Evolutionary conservation across 805 yeast species (phyloP).

Genomic region (Candida xiaguanensis): DNA sequence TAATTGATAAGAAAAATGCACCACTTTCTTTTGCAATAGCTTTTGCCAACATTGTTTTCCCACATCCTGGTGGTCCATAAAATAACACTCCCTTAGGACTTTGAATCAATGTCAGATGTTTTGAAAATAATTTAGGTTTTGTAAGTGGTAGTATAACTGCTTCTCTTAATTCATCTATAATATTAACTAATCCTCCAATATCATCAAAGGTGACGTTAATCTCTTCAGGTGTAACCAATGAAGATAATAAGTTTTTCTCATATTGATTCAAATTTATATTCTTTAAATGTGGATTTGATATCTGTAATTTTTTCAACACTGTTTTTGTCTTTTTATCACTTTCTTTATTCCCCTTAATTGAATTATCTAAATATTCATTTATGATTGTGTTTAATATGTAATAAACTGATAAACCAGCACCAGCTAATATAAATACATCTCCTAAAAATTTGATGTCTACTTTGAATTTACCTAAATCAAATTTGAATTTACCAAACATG

Average conservation of each 20-base stretch:
- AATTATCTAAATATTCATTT: constrained; percentile 29
- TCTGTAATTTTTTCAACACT: constrained; percentile 31
- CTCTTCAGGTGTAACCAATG: constrained; percentile 81
- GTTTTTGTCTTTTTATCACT: constrained; percentile 58
- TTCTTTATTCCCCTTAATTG: constrained; percentile 46
- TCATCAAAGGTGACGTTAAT: constrained; percentile 73
- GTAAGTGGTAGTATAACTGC: constrained; percentile 81
- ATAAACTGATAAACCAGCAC: constrained; percentile 70
- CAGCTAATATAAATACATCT: constrained; percentile 40
- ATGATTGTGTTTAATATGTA: constrained; percentile 48
- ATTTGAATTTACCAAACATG: constrained; percentile 28
- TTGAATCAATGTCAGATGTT: constrained; percentile 64
- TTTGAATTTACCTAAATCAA: constrained; percentile 35
- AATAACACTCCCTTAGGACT: constrained; percentile 93
- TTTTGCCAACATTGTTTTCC: constrained; percentile 95
- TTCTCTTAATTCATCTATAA: constrained; percentile 82
- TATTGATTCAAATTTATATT: constrained; percentile 60
- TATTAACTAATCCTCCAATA: constrained; percentile 83
- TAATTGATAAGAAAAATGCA: constrained; percentile 84
- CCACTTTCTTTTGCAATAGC: constrained; percentile 90
- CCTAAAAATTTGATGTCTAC: constrained; percentile 38
- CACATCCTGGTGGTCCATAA: constrained; percentile 97
- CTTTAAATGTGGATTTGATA: constrained; percentile 54
- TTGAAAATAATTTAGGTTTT: constrained; percentile 68
- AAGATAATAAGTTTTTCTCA: constrained; percentile 72